phyloP scores from a whole-genome alignment of 1,139 yeast species.

The Debaryomyces subglobosus region DNA sequence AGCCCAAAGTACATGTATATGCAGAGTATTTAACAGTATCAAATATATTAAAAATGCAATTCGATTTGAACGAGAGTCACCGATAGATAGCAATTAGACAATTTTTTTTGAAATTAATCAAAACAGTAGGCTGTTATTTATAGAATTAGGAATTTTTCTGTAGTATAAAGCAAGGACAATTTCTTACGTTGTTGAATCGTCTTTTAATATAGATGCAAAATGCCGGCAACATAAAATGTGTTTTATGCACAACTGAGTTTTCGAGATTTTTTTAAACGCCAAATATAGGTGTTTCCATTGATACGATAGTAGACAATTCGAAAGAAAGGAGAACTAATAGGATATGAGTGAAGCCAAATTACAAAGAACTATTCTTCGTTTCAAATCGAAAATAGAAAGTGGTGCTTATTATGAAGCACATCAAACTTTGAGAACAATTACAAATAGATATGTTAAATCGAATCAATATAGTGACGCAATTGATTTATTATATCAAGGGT shows the following conservation, averaged over 20 bases:
- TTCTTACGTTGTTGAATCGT: no score
- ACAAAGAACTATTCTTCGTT: constrained; percentile 62
- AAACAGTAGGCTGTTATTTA: no score
- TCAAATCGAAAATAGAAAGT: constrained; percentile 66
- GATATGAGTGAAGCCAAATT: constrained; percentile 47
- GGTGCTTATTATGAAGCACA: constrained; percentile 94
- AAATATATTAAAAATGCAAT: no score
- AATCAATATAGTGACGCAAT: constrained; percentile 71
- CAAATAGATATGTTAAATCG: constrained; percentile 76
- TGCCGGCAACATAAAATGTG: not conserved
- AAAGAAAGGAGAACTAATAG: not conserved
- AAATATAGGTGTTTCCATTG: not conserved
- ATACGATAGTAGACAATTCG: not conserved
- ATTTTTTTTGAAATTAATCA: no score
- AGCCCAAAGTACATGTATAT: no score
- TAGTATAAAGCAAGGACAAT: no score
- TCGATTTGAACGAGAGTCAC: no score
- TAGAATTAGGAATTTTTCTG: no score
- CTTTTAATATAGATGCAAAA: not conserved
- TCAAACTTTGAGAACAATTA: constrained; percentile 87
- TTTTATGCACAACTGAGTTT: not conserved
- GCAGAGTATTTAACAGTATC: no score
- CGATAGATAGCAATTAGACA: no score
- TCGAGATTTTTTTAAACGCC: not conserved
- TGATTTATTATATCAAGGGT: constrained; percentile 71